Base-by-base conservation (phyloP, 2,329 filamentous ascomycete species). In the Alternaria sp. region DNA sequence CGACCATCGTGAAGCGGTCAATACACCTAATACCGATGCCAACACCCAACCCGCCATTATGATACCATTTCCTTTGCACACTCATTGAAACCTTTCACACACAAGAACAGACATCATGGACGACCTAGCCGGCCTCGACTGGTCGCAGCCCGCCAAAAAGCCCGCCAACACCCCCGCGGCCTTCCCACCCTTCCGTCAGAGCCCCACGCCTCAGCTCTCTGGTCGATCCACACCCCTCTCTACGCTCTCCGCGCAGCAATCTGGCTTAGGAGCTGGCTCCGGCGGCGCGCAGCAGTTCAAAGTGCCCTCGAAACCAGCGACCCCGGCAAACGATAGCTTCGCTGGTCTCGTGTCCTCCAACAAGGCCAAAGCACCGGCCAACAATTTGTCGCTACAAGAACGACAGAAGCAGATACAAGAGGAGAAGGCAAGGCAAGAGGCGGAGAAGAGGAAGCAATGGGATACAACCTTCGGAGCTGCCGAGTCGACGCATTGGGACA, bases 341-440 rank as follows among this genome's bases (percentile, higher is more conserved):
- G 91, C 92, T 73, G 91, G 89, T 72, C 83, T 96, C 55, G 84
- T 93, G 65, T 89, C 86, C 69, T 89, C 91, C 72, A 87, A 87
- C 55, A 73, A 67, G 51, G 80, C 86, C 28, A 82, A 85, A 54
- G 90, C 89, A 77, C 68, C 81, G 57, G 87, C 86, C 28, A 90
- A 89, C 78, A 96, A 91, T 67, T 83, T 97, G 15, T 88, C 88
- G 2, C 82, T 91, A 9, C 82, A 87, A 59, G 88, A 90, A 73
- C 86, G 88, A 56, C 89, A 91, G 77, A 86, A 83, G 73, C 91
- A 88, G 65, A 81, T 97, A 68, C 88, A 91, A 68, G 92, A 97
- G 79, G 90, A 93, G 73, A 92, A 93, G 79, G 87, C 88, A 66
- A 88, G 87, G 63, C 92, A 95, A 77, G 91, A 93, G 64, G 90